phyloP scores from a whole-genome alignment of 1,284 basidiomycete genomes.

The Cryptococcus sp. region DNA sequence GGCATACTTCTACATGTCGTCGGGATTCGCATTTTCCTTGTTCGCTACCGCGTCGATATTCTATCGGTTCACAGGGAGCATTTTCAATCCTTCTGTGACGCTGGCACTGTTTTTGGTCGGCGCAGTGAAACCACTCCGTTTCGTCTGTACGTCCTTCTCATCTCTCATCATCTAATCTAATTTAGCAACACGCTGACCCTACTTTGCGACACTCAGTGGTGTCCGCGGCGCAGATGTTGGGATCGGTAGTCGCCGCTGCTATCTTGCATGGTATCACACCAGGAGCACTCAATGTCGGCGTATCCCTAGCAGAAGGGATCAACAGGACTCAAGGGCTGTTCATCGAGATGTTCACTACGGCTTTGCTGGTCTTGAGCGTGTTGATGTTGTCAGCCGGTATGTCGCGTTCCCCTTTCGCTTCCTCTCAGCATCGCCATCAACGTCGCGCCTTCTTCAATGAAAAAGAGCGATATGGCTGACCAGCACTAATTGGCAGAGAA shows the following conservation, averaged over 20 bases:
- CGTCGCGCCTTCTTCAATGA: background rate
- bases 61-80: constrained; percentile 67
- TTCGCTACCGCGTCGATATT: constrained; percentile 71
- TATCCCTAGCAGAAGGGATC: constrained; percentile 29
- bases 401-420: background rate
- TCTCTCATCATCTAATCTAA: background rate
- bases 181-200: background rate
- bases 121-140: constrained; percentile 62
- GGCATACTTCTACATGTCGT: constrained; percentile 60
- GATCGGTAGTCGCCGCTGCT: constrained; percentile 52
- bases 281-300: constrained; percentile 62
- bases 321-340: constrained; percentile 57
- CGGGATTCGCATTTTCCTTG: constrained; percentile 65
- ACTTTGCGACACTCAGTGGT: constrained; percentile 50
- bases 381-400: constrained; percentile 60
- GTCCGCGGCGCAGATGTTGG: constrained; percentile 60
- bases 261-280: constrained; percentile 63
- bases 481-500: constrained; percentile 36
- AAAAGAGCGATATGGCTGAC: no score
- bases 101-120: constrained; percentile 65
- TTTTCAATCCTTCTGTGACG: constrained; percentile 69
- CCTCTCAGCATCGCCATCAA: background rate
- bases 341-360: constrained; percentile 71
- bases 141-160: constrained; percentile 45
- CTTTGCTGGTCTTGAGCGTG: constrained; percentile 55